Percentiles rank a stretch among this genome's conserved stretches.
Evolutionary conservation across 345 rosid genomes (phyloP).

Genomic region (Microcos paniculata): DNA sequence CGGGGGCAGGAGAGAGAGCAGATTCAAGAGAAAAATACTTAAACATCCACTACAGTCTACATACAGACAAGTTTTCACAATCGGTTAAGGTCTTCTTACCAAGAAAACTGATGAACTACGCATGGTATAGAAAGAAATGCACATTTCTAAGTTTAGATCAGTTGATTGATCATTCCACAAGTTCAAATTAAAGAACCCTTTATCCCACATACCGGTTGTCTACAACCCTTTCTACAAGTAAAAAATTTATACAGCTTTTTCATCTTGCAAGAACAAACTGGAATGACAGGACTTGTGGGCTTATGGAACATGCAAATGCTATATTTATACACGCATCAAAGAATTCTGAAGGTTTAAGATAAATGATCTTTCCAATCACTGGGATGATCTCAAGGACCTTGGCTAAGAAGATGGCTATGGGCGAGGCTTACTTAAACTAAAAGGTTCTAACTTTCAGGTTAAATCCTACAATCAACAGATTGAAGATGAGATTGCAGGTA

Average conservation of each 20-base stretch:
- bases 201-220: background rate
- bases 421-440: background rate
- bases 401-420: background rate
- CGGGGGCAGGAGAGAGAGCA: background rate
- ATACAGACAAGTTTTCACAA: too few species aligned
- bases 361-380: background rate
- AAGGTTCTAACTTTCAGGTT: background rate
- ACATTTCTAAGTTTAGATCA: background rate
- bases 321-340: background rate
- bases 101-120: too few species aligned
- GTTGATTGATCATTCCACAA: background rate
- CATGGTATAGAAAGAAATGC: background rate
- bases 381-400: background rate
- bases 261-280: background rate
- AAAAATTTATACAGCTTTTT: background rate
- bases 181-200: background rate
- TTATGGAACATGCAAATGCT: background rate
- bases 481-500: background rate
- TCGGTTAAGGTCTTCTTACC: too few species aligned
- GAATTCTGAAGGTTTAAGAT: background rate
- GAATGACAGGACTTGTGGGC: background rate
- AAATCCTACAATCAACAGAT: background rate
- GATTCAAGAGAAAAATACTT: constrained; percentile 11
- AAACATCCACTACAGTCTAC: too few species aligned
- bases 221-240: constrained; percentile 2